Evolutionary conservation across 208 protist species (phyloP).

Genomic region (Lotmaria passim): DNA sequence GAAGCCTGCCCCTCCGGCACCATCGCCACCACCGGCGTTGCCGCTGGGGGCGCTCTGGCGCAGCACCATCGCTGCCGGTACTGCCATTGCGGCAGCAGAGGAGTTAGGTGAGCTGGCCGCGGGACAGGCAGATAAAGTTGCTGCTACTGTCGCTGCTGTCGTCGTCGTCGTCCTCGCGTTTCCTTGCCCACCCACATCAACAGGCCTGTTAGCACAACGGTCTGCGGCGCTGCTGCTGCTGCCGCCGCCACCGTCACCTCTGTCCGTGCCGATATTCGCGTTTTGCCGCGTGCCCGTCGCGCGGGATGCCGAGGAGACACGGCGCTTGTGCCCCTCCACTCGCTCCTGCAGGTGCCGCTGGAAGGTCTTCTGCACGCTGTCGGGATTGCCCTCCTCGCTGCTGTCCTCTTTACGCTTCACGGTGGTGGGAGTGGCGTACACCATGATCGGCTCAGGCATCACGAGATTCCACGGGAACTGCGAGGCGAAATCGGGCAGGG

Average conservation of each 20-base stretch:
- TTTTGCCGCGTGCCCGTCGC: neutral
- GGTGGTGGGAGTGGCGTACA: constrained; percentile 3
- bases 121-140: neutral
- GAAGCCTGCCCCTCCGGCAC: too few species aligned
- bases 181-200: neutral
- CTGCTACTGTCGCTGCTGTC: neutral
- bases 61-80: constrained; percentile 16
- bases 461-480: constrained; percentile 32
- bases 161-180: neutral
- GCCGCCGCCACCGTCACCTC: too few species aligned
- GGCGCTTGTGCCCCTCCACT: neutral
- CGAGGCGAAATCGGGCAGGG: constrained; percentile 26
- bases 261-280: too few species aligned
- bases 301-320: neutral
- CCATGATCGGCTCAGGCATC: constrained; percentile 25
- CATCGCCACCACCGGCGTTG: too few species aligned
- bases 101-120: neutral
- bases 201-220: too few species aligned
- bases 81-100: neutral
- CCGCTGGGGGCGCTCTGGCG: constrained; percentile 7
- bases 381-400: constrained; percentile 1
- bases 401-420: neutral
- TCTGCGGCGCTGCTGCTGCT: too few species aligned
- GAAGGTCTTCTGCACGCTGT: constrained; percentile 10
- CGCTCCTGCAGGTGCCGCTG: constrained; percentile 16